Evolutionary conservation across 2,329 filamentous ascomycete genomes (phyloP).

Genomic region (Botryosphaeria dothidea): DNA sequence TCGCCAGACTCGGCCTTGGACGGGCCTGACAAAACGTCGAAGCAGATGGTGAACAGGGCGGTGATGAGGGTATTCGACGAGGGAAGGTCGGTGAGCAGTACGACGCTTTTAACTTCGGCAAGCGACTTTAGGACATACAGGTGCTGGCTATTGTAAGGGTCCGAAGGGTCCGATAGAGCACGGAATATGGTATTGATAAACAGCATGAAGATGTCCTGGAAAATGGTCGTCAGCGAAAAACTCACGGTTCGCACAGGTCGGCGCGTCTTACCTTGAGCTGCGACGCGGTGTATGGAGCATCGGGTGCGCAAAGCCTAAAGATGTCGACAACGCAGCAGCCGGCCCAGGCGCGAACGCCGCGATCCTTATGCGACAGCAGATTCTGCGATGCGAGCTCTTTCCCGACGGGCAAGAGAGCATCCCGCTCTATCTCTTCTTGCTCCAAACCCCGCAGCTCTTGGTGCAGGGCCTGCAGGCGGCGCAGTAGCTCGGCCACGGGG

Average conservation of each 20-base stretch:
- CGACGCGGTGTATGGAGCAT: slow-evolving; percentile 87
- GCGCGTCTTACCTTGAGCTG: slow-evolving; percentile 75
- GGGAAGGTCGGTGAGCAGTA: slow-evolving; percentile 85
- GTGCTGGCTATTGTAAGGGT: slow-evolving; percentile 91
- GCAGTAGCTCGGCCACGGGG: slow-evolving; percentile 75
- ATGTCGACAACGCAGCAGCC: slow-evolving; percentile 92
- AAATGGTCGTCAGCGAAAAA: slow-evolving; percentile 5
- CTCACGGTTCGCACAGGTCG: neutral
- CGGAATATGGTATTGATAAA: slow-evolving; percentile 83
- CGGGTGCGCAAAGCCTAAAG: slow-evolving; percentile 85
- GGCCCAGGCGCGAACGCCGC: slow-evolving; percentile 85
- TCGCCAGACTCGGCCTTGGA: slow-evolving; percentile 75
- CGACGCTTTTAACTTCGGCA: slow-evolving; percentile 89
- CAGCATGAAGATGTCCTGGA: slow-evolving; percentile 86
- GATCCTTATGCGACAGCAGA: slow-evolving; percentile 87
- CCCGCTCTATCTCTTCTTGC: slow-evolving; percentile 79
- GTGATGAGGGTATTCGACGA: slow-evolving; percentile 74
- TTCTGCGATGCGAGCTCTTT: slow-evolving; percentile 82
- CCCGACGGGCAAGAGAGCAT: slow-evolving; percentile 81
- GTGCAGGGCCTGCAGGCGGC: slow-evolving; percentile 76
- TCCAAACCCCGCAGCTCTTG: slow-evolving; percentile 84
- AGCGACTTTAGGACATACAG: slow-evolving; percentile 87
- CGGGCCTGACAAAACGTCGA: slow-evolving; percentile 84
- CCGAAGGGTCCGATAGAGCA: slow-evolving; percentile 78
- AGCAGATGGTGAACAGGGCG: slow-evolving; percentile 82